Evolutionary conservation across 768 basidiomycete species (phyloP).

Genomic region (Hygrocybe coccinea): DNA sequence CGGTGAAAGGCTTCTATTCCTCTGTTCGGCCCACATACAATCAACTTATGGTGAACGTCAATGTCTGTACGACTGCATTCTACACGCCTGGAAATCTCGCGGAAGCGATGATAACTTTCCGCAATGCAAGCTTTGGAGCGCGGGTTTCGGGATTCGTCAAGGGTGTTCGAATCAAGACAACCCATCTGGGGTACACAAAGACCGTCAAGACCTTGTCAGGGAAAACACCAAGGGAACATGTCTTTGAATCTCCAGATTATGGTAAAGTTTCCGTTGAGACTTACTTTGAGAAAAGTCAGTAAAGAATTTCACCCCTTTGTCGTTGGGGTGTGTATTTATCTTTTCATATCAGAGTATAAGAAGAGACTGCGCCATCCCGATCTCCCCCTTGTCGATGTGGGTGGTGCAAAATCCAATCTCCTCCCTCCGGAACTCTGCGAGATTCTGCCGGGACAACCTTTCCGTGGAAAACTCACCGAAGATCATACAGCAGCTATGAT

Average conservation of each 20-base stretch:
- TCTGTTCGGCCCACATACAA: constrained; percentile 54
- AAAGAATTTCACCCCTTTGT: constrained; percentile 32
- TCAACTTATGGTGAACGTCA: constrained; percentile 57
- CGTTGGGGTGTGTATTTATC: constrained; percentile 10
- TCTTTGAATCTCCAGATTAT: constrained; percentile 55
- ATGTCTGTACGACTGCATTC: constrained; percentile 55
- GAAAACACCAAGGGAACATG: constrained; percentile 43
- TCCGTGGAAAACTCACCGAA: constrained; percentile 62
- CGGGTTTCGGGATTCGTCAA: constrained; percentile 57
- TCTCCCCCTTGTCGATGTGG: constrained; percentile 57
- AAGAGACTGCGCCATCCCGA: constrained; percentile 47
- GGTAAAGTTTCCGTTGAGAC: constrained; percentile 54
- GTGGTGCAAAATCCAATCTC: constrained; percentile 41
- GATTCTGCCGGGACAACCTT: constrained; percentile 64
- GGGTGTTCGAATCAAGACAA: constrained; percentile 60
- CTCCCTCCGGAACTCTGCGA: constrained; percentile 73
- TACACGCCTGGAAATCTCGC: constrained; percentile 63
- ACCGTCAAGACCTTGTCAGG: constrained; percentile 55
- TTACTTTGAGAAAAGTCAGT: constrained; percentile 65
- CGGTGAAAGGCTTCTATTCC: constrained; percentile 55
- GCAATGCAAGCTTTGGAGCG: constrained; percentile 52
- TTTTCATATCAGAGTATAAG: constrained; percentile 50
- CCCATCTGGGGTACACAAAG: constrained; percentile 72
- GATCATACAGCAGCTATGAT: constrained; percentile 75
- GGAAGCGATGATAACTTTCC: constrained; percentile 53